Evolutionary conservation across 192 early-diverging fungal genomes (phyloP).

Genomic region (Backusella tarrabulga): DNA sequence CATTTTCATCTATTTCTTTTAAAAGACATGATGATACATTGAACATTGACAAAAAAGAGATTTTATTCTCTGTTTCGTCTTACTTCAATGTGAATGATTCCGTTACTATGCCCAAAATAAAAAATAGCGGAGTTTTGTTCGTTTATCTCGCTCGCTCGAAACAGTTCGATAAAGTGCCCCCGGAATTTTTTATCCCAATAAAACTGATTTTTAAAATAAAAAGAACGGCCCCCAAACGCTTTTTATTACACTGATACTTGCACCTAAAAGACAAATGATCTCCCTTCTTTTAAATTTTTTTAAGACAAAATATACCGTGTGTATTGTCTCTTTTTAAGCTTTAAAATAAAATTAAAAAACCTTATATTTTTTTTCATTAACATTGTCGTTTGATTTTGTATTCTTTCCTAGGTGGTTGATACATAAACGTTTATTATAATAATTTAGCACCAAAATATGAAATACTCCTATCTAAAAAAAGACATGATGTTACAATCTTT

Average conservation of each 20-base stretch:
- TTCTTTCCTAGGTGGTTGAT: neutral
- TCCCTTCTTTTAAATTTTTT: neutral
- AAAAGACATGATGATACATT: neutral
- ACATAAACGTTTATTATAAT: neutral
- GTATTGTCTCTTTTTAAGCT: neutral
- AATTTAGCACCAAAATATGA: neutral
- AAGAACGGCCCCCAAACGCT: neutral
- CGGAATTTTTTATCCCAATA: neutral
- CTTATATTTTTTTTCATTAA: neutral
- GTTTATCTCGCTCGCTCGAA: neutral
- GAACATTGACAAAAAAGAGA: neutral
- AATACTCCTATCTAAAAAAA: neutral
- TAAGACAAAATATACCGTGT: neutral
- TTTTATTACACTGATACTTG: neutral
- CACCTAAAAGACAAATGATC: neutral
- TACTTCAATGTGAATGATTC: neutral
- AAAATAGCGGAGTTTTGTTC: neutral
- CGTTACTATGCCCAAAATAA: neutral
- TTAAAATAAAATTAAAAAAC: neutral
- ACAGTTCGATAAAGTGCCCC: slow-evolving; percentile 4
- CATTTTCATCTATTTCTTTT: too few species aligned
- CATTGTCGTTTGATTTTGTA: neutral
- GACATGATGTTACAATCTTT: neutral
- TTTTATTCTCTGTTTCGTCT: neutral
- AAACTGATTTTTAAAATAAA: neutral